phyloP scores from a whole-genome alignment of 2,329 filamentous ascomycete genomes.

The Stemphylium lycopersici region DNA sequence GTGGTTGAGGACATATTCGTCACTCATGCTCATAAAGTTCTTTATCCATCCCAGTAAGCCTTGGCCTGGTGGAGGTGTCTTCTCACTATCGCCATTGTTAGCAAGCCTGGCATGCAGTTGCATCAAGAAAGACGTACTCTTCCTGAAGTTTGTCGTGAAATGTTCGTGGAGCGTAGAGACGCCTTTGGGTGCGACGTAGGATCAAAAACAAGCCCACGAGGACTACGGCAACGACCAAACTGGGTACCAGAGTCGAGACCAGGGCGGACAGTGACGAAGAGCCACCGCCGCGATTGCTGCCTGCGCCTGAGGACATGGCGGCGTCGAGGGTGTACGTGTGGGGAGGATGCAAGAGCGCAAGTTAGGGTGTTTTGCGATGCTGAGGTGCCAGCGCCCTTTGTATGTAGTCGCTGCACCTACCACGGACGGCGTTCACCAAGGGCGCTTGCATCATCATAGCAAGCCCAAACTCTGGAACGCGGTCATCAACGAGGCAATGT shows the following conservation, averaged over 20 bases:
- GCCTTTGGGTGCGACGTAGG: conserved; percentile 50
- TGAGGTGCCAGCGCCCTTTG: not conserved
- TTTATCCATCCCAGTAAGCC: conserved; percentile 62
- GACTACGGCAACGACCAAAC: conserved; percentile 32
- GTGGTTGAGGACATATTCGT: conserved; percentile 55
- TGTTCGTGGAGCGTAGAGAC: conserved; percentile 54
- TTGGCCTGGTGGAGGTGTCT: conserved; percentile 53
- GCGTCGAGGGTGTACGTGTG: not conserved
- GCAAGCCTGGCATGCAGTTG: conserved; percentile 30
- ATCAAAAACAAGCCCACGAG: conserved; percentile 50
- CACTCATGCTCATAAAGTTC: conserved; percentile 51
- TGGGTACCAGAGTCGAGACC: conserved; percentile 44
- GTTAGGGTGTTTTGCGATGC: not conserved
- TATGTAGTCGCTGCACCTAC: not conserved
- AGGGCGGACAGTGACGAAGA: conserved; percentile 50
- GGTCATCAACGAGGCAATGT: not conserved
- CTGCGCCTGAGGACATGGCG: conserved; percentile 1
- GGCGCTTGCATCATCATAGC: conserved; percentile 7
- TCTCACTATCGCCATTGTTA: not conserved
- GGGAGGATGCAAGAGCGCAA: not conserved
- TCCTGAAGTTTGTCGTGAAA: conserved; percentile 52
- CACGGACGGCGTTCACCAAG: not conserved
- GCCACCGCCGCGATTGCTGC: conserved; percentile 1
- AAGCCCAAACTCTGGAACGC: conserved; percentile 1
- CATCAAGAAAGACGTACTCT: conserved; percentile 8